phyloP scores from a whole-genome alignment of 2,329 filamentous ascomycete species.

The Cryphonectria naterciae region DNA sequence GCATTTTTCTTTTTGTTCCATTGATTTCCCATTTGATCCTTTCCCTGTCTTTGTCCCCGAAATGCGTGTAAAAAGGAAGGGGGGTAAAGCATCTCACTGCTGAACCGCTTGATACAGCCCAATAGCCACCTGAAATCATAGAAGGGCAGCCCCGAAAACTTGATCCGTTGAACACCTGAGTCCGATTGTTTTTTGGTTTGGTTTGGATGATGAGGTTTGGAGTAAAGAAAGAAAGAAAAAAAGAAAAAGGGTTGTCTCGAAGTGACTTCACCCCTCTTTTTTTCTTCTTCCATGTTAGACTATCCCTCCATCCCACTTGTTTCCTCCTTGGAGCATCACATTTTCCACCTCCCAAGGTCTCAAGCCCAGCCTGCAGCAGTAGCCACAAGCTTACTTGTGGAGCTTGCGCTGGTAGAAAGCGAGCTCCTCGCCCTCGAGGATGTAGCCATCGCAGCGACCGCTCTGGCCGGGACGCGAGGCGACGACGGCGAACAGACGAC shows the following conservation, averaged over 20 bases:
- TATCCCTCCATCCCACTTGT: slow-evolving; percentile 18
- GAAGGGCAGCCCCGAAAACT: slow-evolving; percentile 23
- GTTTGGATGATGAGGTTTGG: slow-evolving; percentile 22
- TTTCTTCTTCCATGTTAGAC: slow-evolving; percentile 14
- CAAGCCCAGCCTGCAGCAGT: slow-evolving; percentile 15
- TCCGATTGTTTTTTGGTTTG: slow-evolving; percentile 24
- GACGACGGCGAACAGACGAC: slow-evolving; percentile 93
- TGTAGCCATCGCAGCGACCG: slow-evolving; percentile 94
- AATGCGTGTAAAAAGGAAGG: slow-evolving; percentile 23
- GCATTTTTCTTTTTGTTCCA: slow-evolving; percentile 28
- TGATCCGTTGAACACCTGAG: slow-evolving; percentile 30
- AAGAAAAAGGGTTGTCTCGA: background rate
- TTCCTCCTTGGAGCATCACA: background rate
- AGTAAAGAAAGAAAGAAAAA: background rate
- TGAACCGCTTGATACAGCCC: slow-evolving; percentile 20
- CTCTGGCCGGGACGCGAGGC: slow-evolving; percentile 95
- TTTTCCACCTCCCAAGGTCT: background rate
- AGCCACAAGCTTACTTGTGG: slow-evolving; percentile 76
- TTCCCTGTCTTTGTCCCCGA: slow-evolving; percentile 23
- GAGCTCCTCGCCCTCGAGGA: slow-evolving; percentile 98
- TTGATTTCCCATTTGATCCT: slow-evolving; percentile 22
- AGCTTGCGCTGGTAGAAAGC: slow-evolving; percentile 99
- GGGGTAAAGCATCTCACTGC: slow-evolving; percentile 20
- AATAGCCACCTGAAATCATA: slow-evolving; percentile 25
- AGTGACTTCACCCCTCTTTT: slow-evolving; percentile 6